phyloP scores from a whole-genome alignment of 23 red algal species.

The Gracilaria caudata region DNA sequence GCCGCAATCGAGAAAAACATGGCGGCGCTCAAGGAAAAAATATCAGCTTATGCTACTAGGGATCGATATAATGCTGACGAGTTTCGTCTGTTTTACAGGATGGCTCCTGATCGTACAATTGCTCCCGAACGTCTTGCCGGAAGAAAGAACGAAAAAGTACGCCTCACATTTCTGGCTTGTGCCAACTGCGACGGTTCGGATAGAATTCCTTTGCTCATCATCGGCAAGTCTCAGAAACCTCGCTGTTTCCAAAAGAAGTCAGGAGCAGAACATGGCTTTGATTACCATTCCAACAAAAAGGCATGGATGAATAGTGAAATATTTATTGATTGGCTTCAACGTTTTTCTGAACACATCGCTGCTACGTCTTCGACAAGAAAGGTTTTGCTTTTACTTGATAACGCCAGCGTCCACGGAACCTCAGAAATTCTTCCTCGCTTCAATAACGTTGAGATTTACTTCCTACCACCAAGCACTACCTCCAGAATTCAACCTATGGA shows the following conservation, averaged over 20 bases:
- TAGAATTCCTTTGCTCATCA: neutral
- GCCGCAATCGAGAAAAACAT: neutral
- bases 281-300: neutral
- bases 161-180: neutral
- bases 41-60: neutral
- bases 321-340: neutral
- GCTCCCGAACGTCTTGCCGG: neutral
- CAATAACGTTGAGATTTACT: neutral
- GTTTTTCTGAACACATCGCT: neutral
- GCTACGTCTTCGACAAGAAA: neutral
- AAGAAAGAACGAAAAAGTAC: neutral
- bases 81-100: neutral
- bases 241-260: neutral
- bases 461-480: constrained; percentile 28
- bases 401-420: neutral
- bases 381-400: constrained; percentile 2
- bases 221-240: neutral
- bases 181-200: neutral
- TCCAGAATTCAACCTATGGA: constrained; percentile 55
- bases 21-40: neutral
- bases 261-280: neutral
- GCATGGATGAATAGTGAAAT: neutral
- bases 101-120: neutral
- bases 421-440: neutral
- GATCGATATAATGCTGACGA: constrained; percentile 16